A percentile compares a stretch with the other conserved stretches of the same genome.
phyloP scores from a whole-genome alignment of 202 grass and related monocot species.

The Hordeum pubiflorum region DNA sequence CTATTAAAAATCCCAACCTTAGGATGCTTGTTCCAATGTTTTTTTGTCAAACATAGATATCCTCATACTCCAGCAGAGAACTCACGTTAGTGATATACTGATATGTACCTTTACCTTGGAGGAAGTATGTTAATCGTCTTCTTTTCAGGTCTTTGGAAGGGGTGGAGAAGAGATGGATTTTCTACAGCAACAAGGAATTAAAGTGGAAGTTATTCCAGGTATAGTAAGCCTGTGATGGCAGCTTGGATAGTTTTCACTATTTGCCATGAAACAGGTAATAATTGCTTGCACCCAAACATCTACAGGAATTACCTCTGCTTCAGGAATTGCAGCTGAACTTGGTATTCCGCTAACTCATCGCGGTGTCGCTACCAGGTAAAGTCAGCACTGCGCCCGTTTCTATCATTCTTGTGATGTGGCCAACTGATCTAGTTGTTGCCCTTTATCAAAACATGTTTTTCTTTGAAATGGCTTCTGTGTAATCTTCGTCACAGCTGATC shows the following conservation, averaged over 20 bases:
- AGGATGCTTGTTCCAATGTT: not conserved
- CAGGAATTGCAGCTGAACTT: slow-evolving; percentile 89
- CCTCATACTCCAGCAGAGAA: slow-evolving; percentile 6
- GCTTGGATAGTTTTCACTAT: not conserved
- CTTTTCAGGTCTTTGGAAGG: slow-evolving; percentile 81
- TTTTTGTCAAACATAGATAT: not conserved
- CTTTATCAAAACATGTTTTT: not conserved
- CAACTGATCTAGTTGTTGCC: not conserved
- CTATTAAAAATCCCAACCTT: not conserved
- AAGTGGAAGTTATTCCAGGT: slow-evolving; percentile 90
- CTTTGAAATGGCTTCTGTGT: not conserved
- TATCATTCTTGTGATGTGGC: not conserved
- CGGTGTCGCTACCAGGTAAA: slow-evolving; percentile 81
- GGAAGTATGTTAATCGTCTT: not conserved
- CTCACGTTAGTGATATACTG: not conserved
- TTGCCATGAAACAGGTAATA: not conserved
- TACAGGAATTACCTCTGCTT: slow-evolving; percentile 93
- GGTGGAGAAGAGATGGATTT: slow-evolving; percentile 99
- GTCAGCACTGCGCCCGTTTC: not conserved
- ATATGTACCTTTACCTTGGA: not conserved
- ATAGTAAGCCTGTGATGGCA: not conserved
- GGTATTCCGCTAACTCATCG: slow-evolving; percentile 94
- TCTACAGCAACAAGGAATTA: slow-evolving; percentile 86
- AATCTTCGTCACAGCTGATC: not conserved
- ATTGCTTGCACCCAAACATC: not conserved